Evolutionary conservation across 257 asterid genomes (phyloP).

Genomic region (Petunia axillaris): DNA sequence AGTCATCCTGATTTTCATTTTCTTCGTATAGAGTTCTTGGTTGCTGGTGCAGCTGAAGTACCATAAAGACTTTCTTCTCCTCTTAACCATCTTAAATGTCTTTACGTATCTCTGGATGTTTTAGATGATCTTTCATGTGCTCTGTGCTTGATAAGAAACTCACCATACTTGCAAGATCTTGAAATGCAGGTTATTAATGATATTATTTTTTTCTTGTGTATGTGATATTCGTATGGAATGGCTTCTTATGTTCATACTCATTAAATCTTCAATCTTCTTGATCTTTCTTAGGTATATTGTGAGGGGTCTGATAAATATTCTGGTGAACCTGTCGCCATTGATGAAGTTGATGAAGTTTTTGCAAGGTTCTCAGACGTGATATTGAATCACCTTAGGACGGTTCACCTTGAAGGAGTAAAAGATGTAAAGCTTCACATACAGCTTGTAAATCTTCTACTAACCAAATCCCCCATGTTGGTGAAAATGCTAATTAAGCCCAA

Average conservation of each 20-base stretch:
- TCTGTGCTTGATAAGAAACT: no score
- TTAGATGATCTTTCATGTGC: no score
- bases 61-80: no score
- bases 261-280: not conserved
- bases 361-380: not conserved
- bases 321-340: not conserved
- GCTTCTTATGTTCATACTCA: not conserved
- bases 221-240: not conserved
- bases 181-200: no score
- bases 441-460: not conserved
- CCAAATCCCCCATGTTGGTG: not conserved
- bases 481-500: not conserved
- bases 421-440: not conserved
- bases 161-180: no score
- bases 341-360: conserved; percentile 16
- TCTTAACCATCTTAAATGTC: no score
- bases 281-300: not conserved
- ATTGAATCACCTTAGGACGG: conserved; percentile 12
- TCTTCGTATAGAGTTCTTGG: no score
- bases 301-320: not conserved
- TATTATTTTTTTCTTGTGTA: no score
- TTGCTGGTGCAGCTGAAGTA: no score
- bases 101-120: no score
- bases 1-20: no score
- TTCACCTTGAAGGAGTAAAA: not conserved